Conservation (phyloP, 148 eudicot genomes). For the Camellia lanceoleosa region DNA sequence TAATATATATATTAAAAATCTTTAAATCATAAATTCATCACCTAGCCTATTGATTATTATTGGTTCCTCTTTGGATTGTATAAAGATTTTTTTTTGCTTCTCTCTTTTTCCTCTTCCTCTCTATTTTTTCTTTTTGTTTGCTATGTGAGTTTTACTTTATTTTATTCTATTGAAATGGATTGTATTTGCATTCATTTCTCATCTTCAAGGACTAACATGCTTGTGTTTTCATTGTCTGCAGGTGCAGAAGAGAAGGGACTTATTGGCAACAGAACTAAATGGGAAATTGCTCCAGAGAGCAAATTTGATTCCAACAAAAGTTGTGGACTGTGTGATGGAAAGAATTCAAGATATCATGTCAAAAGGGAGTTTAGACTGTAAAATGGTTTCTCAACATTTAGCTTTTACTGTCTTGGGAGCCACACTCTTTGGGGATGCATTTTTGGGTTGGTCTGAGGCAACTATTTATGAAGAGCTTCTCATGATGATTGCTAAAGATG, state of each 20-base stretch:
- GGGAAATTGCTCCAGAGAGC: slow-evolving; percentile 36
- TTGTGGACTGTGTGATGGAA: slow-evolving; percentile 39
- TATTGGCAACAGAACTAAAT: slow-evolving; percentile 36
- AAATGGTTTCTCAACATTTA: slow-evolving; percentile 43
- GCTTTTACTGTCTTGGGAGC: slow-evolving; percentile 52
- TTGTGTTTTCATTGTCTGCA: slow-evolving; percentile 12
- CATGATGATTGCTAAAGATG: slow-evolving; percentile 48
- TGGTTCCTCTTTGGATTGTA: background rate
- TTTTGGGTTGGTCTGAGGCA: slow-evolving; percentile 55
- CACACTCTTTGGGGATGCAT: slow-evolving; percentile 53
- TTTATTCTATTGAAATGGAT: too few relatives aligned
- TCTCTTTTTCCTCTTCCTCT: background rate
- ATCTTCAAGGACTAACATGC: background rate
- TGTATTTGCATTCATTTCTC: background rate
- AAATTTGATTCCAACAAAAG: slow-evolving; percentile 33
- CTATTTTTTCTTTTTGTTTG: background rate
- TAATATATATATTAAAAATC: background rate
- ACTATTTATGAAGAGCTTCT: slow-evolving; percentile 48
- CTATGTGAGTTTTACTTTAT: too few relatives aligned
- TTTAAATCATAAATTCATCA: background rate
- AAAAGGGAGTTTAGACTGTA: slow-evolving; percentile 43
- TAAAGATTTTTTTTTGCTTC: background rate
- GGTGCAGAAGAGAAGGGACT: slow-evolving; percentile 45
- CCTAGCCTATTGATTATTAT: background rate
- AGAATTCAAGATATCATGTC: slow-evolving; percentile 26